These are phyloP conservation scores for Coemansia sp. DNA, from an alignment of 192 early-diverging fungal species.

Conservation along the genomic window DNA sequence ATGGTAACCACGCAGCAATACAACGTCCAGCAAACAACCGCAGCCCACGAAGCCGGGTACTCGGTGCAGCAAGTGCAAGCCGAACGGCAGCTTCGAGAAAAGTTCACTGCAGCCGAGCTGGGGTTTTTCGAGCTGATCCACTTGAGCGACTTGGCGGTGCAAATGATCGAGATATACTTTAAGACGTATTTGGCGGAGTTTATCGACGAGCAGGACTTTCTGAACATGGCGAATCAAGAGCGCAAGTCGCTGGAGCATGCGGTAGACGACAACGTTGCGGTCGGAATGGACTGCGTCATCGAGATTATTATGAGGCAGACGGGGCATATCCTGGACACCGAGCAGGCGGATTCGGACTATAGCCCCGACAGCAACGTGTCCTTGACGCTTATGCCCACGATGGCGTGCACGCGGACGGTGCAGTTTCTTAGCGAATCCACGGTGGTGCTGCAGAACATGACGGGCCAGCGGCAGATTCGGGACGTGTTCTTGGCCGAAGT, in stretches of 20 bases:
- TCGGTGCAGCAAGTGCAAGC: slow-evolving; percentile 42
- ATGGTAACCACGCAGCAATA: not conserved
- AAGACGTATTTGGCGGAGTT: slow-evolving; percentile 79
- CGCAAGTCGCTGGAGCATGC: slow-evolving; percentile 83
- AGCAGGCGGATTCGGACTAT: slow-evolving; percentile 70
- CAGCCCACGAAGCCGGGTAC: slow-evolving; percentile 28
- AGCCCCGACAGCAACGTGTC: slow-evolving; percentile 63
- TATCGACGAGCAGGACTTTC: slow-evolving; percentile 88
- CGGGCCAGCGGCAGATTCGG: slow-evolving; percentile 79
- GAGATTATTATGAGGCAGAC: slow-evolving; percentile 82
- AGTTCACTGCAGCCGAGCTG: slow-evolving; percentile 59
- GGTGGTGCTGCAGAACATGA: slow-evolving; percentile 64
- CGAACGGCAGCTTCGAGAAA: slow-evolving; percentile 9
- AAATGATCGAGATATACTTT: slow-evolving; percentile 94
- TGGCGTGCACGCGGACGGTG: slow-evolving; percentile 77
- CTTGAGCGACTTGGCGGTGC: slow-evolving; percentile 86
- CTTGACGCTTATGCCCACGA: slow-evolving; percentile 69
- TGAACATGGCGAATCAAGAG: slow-evolving; percentile 88
- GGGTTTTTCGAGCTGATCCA: slow-evolving; percentile 96
- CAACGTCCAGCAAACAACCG: not conserved
- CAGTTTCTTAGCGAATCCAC: slow-evolving; percentile 76
- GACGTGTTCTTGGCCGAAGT: slow-evolving; percentile 91
- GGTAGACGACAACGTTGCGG: slow-evolving; percentile 86
- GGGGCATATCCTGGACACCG: slow-evolving; percentile 73
- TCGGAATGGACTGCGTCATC: slow-evolving; percentile 91